Evolutionary conservation across 108 stramenopile genomes (phyloP).

Genomic region (Skeletonema marinoi): DNA sequence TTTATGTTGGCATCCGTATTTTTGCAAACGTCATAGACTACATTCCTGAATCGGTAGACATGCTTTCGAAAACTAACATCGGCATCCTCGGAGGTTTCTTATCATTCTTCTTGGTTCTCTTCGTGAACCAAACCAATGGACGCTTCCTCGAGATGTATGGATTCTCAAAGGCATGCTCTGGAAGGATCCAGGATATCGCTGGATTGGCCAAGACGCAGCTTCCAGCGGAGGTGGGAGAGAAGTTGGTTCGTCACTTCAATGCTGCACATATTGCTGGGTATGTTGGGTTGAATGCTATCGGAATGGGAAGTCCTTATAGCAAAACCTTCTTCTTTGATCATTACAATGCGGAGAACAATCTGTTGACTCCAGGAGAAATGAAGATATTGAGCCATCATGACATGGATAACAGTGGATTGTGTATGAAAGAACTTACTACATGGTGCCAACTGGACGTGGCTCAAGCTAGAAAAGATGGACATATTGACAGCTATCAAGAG

Average conservation of each 20-base stretch:
- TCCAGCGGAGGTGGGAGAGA: constrained; percentile 35
- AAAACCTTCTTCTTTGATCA: constrained; percentile 41
- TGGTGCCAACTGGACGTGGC: constrained; percentile 29
- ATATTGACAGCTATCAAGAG: constrained; percentile 26
- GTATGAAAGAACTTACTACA: constrained; percentile 28
- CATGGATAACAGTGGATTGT: constrained; percentile 29
- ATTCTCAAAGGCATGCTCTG: constrained; percentile 44
- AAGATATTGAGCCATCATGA: constrained; percentile 26
- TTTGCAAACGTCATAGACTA: constrained; percentile 14
- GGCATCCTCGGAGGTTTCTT: constrained; percentile 52
- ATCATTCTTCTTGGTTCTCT: constrained; percentile 62
- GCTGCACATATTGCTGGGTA: constrained; percentile 56
- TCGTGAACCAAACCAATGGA: constrained; percentile 50
- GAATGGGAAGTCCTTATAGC: constrained; percentile 22
- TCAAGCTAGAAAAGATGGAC: constrained; percentile 9
- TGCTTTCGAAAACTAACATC: constrained; percentile 23
- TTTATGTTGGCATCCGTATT: constrained; percentile 35
- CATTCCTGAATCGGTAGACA: constrained; percentile 14
- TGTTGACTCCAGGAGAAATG: constrained; percentile 45
- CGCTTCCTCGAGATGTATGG: constrained; percentile 51
- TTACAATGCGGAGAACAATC: constrained; percentile 28
- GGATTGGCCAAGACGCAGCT: constrained; percentile 30
- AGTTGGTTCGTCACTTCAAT: constrained; percentile 57
- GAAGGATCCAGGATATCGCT: constrained; percentile 56
- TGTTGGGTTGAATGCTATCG: constrained; percentile 49